Conservation (phyloP, 2,329 filamentous ascomycete species). For the Neofusicoccum kwambonambiense region DNA sequence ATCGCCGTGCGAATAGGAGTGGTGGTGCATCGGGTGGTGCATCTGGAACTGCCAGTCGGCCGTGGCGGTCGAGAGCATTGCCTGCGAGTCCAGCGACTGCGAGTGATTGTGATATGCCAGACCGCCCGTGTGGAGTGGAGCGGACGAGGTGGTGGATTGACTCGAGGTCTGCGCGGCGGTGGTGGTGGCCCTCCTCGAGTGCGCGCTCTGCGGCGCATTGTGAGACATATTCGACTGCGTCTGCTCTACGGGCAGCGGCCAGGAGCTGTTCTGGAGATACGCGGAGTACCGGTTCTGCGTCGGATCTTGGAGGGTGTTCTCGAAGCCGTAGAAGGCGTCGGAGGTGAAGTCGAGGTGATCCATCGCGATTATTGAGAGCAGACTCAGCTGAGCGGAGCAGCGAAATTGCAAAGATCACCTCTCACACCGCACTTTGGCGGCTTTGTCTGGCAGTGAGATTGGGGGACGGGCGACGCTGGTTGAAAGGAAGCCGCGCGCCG, state of each 20-base stretch:
- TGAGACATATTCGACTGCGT: slow-evolving; percentile 29
- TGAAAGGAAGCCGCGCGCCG: slow-evolving; percentile 17
- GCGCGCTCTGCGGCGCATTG: slow-evolving; percentile 18
- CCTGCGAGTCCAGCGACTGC: slow-evolving; percentile 33
- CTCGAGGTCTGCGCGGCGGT: slow-evolving; percentile 23
- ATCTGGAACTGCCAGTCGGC: slow-evolving; percentile 43
- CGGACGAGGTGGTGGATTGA: slow-evolving; percentile 29
- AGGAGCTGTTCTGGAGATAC: slow-evolving; percentile 31
- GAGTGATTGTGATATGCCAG: slow-evolving; percentile 29
- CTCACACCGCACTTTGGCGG: slow-evolving; percentile 19
- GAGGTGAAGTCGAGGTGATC: slow-evolving; percentile 19
- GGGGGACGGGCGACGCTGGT: slow-evolving; percentile 13
- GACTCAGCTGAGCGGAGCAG: slow-evolving; percentile 18
- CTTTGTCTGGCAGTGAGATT: slow-evolving; percentile 13
- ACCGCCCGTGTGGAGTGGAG: slow-evolving; percentile 34
- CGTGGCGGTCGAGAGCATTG: slow-evolving; percentile 41
- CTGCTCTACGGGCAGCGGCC: slow-evolving; percentile 39
- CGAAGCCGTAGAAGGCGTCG: slow-evolving; percentile 18
- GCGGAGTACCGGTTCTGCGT: slow-evolving; percentile 23
- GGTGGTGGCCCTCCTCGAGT: slow-evolving; percentile 30
- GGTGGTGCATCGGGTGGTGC: slow-evolving; percentile 30
- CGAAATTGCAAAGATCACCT: slow-evolving; percentile 20
- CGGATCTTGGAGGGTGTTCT: slow-evolving; percentile 11
- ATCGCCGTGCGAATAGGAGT: slow-evolving; percentile 33
- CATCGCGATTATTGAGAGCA: slow-evolving; percentile 14